Base-by-base conservation (phyloP, 192 early-diverging fungal species). In the Umbelopsis isabellina region DNA sequence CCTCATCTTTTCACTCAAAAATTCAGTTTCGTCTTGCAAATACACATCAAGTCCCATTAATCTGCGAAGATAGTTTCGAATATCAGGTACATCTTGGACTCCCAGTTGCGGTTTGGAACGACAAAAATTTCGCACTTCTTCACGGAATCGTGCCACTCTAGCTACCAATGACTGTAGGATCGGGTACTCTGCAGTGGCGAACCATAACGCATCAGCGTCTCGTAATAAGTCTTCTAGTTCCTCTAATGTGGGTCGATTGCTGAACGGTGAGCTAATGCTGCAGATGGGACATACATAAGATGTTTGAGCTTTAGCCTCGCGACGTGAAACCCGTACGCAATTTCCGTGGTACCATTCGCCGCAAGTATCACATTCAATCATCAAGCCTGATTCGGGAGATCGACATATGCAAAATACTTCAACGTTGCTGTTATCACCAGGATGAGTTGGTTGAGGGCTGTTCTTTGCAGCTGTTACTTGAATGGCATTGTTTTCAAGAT, bases 341-440 rank as follows among this genome's bases (percentile, higher is more conserved):
- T 67, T 52, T 15, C 75, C 72, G 58, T 92, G 91, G 71, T 88
- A 87, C 91, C 87, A 88, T 47, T 90, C 91, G 10, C 80, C 75
- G 67, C 91, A 92, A 9, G 74, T 35, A 51, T 86, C 87, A 61
- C 91, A 92, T 66, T 91, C 83, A 10, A 90, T 82, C 90, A 91
- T 91, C 72, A 86, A 74, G 2, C 86, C 90, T 44, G 75, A 69
- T 47, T 91, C 90, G 3, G 84, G 71, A 21, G 75, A 73, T 51
- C 88, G 75, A 27, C 91, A 93, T 20, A 91, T 69, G 66, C 91
- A 93, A 67, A 86, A 89, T 18, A 61, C 30, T 4, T 61, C 55
- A 18, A 30, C 18, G 18, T 16, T 61, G 15, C 27, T 25, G 11
- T 27, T 61, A 12, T 61, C 55, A 35, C 25, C 30, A 13, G 55